Percentiles rank a stretch among this genome's conserved stretches.
Evolutionary conservation across 768 basidiomycete species (phyloP).

Genomic region (Imleria badia): DNA sequence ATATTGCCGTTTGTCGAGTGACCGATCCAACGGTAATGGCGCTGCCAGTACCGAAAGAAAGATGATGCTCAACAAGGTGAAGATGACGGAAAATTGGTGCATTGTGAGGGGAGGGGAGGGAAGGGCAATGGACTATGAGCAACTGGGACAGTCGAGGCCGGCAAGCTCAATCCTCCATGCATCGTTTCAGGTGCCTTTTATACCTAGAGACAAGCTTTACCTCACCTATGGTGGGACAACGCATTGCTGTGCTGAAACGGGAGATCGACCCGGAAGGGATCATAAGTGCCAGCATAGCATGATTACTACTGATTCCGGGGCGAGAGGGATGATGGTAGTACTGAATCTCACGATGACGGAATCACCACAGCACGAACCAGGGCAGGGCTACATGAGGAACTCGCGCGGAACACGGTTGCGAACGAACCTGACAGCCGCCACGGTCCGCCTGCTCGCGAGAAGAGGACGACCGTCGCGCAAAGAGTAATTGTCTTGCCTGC

Average conservation of each 20-base stretch:
- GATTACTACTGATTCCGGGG: conserved; percentile 21
- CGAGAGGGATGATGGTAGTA: neutral
- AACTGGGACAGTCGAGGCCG: neutral
- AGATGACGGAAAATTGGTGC: conserved; percentile 23
- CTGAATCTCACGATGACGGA: conserved; percentile 17
- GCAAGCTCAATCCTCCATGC: neutral
- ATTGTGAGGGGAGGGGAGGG: conserved; percentile 6
- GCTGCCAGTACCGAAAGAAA: conserved; percentile 44
- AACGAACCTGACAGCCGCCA: conserved; percentile 9
- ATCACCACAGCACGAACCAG: conserved; percentile 14
- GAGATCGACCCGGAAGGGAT: conserved; percentile 34
- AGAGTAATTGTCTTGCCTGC: conserved; percentile 9
- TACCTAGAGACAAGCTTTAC: conserved; percentile 27
- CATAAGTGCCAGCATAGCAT: conserved; percentile 16
- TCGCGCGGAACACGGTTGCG: conserved; percentile 15
- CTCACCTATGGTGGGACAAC: conserved; percentile 28
- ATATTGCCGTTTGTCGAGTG: conserved; percentile 50
- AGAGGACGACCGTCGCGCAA: neutral
- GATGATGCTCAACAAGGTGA: conserved; percentile 43
- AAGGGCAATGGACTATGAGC: neutral
- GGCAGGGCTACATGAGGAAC: conserved; percentile 18
- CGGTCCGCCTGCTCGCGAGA: conserved; percentile 5
- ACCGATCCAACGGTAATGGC: conserved; percentile 25
- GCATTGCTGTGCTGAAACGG: conserved; percentile 20
- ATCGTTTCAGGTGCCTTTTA: conserved; percentile 21